Evolutionary conservation across 2,329 filamentous ascomycete genomes (phyloP).

Genomic region (Hymenoscyphus albidus): DNA sequence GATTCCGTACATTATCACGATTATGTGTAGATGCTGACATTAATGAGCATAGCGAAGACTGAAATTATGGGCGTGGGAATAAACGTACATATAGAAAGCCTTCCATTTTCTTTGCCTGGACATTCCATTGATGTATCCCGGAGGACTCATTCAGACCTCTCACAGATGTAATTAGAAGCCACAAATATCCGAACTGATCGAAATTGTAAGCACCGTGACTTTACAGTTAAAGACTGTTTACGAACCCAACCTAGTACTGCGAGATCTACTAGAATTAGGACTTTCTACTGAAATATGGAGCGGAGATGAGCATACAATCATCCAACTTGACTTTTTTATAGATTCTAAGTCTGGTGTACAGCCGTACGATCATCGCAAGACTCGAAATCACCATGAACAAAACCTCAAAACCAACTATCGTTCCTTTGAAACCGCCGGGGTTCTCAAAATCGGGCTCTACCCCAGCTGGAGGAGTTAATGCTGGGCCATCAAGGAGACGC

Average conservation of each 20-base stretch:
- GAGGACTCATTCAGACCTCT: neutral
- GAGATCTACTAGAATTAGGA: neutral
- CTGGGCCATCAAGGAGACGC: constrained; percentile 1
- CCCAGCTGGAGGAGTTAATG: neutral
- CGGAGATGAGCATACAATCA: neutral
- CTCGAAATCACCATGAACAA: neutral
- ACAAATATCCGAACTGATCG: neutral
- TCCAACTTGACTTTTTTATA: neutral
- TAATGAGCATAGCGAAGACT: neutral
- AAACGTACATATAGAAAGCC: constrained; percentile 2
- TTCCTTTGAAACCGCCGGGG: neutral
- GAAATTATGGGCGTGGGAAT: neutral
- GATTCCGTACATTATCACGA: neutral
- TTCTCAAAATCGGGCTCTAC: neutral
- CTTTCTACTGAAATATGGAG: neutral
- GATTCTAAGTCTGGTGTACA: neutral
- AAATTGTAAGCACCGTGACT: neutral
- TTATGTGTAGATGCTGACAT: neutral
- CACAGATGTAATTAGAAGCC: neutral
- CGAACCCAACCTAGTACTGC: neutral
- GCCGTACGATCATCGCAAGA: neutral
- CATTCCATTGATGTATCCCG: constrained; percentile 7
- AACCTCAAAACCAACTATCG: neutral
- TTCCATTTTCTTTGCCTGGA: neutral
- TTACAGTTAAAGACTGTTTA: neutral